phyloP scores from a whole-genome alignment of 2,329 filamentous ascomycete genomes.

The Xylariaceae sp. region DNA sequence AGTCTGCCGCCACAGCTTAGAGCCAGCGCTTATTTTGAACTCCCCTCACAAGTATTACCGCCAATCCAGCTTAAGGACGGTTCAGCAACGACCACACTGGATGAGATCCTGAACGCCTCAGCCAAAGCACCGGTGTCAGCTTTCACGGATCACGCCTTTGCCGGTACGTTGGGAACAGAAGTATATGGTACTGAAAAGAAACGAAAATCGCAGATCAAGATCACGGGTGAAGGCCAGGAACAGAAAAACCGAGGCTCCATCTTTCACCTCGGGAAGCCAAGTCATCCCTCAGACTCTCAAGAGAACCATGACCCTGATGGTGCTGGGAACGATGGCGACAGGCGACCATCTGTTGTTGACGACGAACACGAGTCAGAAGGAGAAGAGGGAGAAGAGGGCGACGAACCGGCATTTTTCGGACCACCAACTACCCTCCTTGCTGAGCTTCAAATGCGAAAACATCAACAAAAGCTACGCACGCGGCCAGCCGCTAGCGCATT shows the following conservation, averaged over 20 bases:
- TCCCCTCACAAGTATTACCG: constrained; percentile 47
- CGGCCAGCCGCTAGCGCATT: constrained; percentile 57
- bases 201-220: constrained; percentile 37
- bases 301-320: constrained; percentile 23
- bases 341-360: constrained; percentile 26
- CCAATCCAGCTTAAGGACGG: constrained; percentile 61
- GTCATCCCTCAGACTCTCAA: constrained; percentile 25
- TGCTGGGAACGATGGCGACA: constrained; percentile 25
- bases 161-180: constrained; percentile 67
- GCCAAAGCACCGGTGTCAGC: constrained; percentile 81
- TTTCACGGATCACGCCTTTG: constrained; percentile 84
- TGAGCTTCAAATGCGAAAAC: constrained; percentile 85
- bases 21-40: constrained; percentile 87
- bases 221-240: constrained; percentile 24
- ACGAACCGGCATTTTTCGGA: constrained; percentile 52
- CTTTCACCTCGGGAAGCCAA: constrained; percentile 43
- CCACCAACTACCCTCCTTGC: constrained; percentile 86
- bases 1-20: constrained; percentile 76
- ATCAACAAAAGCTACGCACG: constrained; percentile 76
- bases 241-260: constrained; percentile 47
- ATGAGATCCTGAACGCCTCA: constrained; percentile 87
- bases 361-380: constrained; percentile 34
- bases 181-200: constrained; percentile 63
- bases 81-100: constrained; percentile 82
- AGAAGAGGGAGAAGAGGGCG: constrained; percentile 42